Conservation (phyloP, 345 rosid genomes). For the Lagerstroemia speciosa region DNA sequence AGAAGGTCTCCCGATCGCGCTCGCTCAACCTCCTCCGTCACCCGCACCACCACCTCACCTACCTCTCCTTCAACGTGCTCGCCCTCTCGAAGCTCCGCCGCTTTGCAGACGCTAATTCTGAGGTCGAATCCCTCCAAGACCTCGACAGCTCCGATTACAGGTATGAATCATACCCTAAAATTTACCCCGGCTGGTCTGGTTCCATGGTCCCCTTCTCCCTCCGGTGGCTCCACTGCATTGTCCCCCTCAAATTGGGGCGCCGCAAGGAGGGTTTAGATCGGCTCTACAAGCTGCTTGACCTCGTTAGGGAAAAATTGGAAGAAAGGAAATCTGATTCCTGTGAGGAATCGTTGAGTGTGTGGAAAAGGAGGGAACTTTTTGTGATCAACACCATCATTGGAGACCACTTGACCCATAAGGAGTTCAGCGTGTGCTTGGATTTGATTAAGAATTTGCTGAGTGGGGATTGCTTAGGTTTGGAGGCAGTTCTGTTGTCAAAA, state of each 20-base stretch:
- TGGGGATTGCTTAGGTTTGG: slow-evolving; percentile 27
- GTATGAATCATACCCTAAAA: slow-evolving; percentile 67
- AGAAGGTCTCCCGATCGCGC: slow-evolving; percentile 54
- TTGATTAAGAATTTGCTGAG: slow-evolving; percentile 43
- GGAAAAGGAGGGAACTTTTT: slow-evolving; percentile 64
- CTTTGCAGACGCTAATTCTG: slow-evolving; percentile 59
- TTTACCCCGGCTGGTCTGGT: slow-evolving; percentile 58
- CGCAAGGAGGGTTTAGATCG: slow-evolving; percentile 73
- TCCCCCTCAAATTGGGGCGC: slow-evolving; percentile 52
- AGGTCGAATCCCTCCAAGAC: slow-evolving; percentile 78
- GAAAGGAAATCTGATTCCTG: slow-evolving; percentile 19
- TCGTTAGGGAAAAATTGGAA: slow-evolving; percentile 37
- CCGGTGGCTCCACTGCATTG: slow-evolving; percentile 70
- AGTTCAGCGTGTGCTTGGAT: slow-evolving; percentile 56
- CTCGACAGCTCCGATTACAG: slow-evolving; percentile 55
- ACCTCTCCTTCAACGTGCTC: slow-evolving; percentile 66
- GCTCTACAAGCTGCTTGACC: slow-evolving; percentile 55
- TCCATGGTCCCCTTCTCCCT: slow-evolving; percentile 91
- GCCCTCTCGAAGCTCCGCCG: slow-evolving; percentile 82
- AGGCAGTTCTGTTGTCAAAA: slow-evolving; percentile 60
- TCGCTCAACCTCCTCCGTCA: slow-evolving; percentile 48
- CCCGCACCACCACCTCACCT: slow-evolving; percentile 84
- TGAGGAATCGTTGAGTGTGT: slow-evolving; percentile 31
- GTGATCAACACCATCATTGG: slow-evolving; percentile 61
- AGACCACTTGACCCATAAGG: slow-evolving; percentile 62